Conservation (phyloP, 2,329 filamentous ascomycete genomes). For the Lachnellula subtilissima region DNA sequence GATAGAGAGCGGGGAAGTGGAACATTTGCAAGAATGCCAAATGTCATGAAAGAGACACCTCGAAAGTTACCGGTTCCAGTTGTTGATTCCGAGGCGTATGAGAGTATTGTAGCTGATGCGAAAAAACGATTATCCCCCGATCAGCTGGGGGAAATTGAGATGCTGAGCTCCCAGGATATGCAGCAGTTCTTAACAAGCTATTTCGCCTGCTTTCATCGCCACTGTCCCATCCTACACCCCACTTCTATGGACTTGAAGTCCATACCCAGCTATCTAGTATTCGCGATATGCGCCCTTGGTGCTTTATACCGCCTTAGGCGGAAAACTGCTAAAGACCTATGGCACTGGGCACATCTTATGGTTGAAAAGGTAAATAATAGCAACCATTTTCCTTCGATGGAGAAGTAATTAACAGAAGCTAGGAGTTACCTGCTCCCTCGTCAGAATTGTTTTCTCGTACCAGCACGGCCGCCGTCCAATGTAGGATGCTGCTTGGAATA, state of each 20-base stretch:
- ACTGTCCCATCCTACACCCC: background rate
- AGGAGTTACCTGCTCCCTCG: too few species aligned
- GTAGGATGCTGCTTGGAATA: too few species aligned
- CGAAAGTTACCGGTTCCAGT: background rate
- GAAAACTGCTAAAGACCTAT: conserved; percentile 26
- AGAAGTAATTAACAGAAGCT: too few species aligned
- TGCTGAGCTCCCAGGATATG: background rate
- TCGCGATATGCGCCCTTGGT: conserved; percentile 35
- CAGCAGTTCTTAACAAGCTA: background rate
- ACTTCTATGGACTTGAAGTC: background rate
- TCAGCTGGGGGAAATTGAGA: background rate
- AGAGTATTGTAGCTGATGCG: background rate
- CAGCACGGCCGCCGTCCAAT: too few species aligned
- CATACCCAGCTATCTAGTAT: conserved; percentile 27
- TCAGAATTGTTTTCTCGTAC: too few species aligned
- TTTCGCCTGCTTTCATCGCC: background rate
- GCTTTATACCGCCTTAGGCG: conserved; percentile 32
- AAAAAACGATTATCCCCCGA: background rate
- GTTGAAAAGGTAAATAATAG: too few species aligned
- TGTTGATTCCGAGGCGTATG: background rate
- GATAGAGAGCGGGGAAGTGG: too few species aligned
- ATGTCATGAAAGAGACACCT: too few species aligned
- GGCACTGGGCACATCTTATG: conserved; percentile 1
- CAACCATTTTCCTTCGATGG: too few species aligned
- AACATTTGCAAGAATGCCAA: too few species aligned